These are phyloP conservation scores for Leptographium wingfieldii DNA, from an alignment of 2,329 filamentous ascomycete genomes.

Conservation along the genomic window DNA sequence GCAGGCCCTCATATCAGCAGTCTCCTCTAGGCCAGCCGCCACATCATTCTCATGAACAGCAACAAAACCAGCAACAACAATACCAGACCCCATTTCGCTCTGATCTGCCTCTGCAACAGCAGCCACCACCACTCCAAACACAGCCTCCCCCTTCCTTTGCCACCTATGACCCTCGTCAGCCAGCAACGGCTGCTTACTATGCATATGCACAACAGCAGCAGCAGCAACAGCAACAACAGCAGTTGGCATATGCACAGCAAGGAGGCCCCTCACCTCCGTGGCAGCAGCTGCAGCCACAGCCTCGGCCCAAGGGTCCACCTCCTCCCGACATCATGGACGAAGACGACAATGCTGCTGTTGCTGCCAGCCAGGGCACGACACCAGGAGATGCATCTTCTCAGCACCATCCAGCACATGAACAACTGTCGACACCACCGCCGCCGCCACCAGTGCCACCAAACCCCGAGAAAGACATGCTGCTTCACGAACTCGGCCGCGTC, in stretches of 20 bases:
- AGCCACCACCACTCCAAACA: background rate
- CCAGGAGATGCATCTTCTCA: background rate
- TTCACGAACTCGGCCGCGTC: constrained; percentile 60
- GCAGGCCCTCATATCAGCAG: constrained; percentile 12
- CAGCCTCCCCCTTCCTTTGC: background rate
- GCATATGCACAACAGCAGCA: constrained; percentile 13
- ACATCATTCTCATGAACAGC: constrained; percentile 11
- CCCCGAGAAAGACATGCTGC: constrained; percentile 82
- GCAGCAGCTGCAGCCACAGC: constrained; percentile 14
- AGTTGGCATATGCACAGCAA: constrained; percentile 19
- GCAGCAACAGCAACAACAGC: constrained; percentile 8
- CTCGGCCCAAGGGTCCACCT: constrained; percentile 26
- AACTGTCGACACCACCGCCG: constrained; percentile 22
- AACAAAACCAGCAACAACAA: constrained; percentile 1
- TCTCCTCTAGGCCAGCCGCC: constrained; percentile 13
- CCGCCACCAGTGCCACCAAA: constrained; percentile 87
- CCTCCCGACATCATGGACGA: constrained; percentile 45
- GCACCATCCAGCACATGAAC: background rate
- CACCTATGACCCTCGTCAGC: constrained; percentile 6
- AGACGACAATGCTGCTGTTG: constrained; percentile 21
- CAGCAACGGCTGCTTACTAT: background rate
- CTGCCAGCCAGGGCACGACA: background rate
- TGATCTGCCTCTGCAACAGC: background rate
- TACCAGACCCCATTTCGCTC: background rate
- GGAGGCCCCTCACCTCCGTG: constrained; percentile 16